Conservation (phyloP, 208 protist species). For the Acanthamoeba royreba region DNA sequence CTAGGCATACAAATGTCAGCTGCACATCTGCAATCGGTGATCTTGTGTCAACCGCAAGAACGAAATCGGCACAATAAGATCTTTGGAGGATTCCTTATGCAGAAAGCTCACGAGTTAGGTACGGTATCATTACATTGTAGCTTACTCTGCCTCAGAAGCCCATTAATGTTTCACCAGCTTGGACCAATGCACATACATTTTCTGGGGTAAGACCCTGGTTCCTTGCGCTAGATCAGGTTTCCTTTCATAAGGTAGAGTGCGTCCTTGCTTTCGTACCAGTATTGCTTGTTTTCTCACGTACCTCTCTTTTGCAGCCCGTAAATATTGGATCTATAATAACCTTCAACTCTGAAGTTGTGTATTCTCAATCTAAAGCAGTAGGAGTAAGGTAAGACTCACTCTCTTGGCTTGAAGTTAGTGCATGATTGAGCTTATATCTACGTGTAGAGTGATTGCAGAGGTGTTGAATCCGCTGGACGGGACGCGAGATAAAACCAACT, state of each 20-base stretch:
- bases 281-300: neutral
- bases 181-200: conserved; percentile 39
- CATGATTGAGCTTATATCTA: neutral
- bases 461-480: conserved; percentile 44
- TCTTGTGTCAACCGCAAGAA: conserved; percentile 45
- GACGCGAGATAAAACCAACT: conserved; percentile 5
- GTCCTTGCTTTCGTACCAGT: neutral
- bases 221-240: conserved; percentile 49
- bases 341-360: conserved; percentile 47
- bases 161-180: neutral
- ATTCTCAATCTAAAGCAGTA: neutral
- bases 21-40: neutral
- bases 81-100: conserved; percentile 59
- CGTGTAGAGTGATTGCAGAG: conserved; percentile 39
- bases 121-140: neutral
- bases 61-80: conserved; percentile 42
- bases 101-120: conserved; percentile 45
- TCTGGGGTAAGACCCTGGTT: conserved; percentile 34
- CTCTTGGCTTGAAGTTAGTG: too few relatives aligned
- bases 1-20: neutral
- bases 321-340: conserved; percentile 46
- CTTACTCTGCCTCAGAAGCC: neutral
- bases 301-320: neutral
- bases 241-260: conserved; percentile 50
- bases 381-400: neutral